A percentile compares a stretch with the other conserved stretches of the same genome.
These are phyloP conservation scores for Eucalyptus pauciflora DNA, from an alignment of 345 rosid species.

Conservation along the genomic window DNA sequence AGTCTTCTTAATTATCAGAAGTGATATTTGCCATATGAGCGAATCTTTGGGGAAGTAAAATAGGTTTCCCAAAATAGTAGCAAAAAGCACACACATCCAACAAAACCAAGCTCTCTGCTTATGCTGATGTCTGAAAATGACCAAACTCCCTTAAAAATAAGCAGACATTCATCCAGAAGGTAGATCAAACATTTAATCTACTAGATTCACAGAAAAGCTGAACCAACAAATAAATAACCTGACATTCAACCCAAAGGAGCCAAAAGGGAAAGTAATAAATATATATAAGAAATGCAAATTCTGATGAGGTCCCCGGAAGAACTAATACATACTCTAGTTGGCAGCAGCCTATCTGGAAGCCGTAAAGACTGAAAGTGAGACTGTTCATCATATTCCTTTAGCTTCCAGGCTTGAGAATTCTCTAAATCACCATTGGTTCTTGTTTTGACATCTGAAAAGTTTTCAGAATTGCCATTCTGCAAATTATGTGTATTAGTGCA, in stretches of 20 bases:
- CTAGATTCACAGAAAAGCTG: neutral
- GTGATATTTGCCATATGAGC: neutral
- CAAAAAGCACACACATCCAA: neutral
- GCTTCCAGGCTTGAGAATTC: slow-evolving; percentile 62
- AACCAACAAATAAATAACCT: neutral
- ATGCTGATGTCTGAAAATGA: neutral
- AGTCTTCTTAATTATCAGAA: neutral
- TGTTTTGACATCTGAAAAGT: slow-evolving; percentile 43
- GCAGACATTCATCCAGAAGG: neutral
- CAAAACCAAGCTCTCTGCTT: neutral
- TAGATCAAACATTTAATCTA: neutral
- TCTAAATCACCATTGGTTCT: slow-evolving; percentile 43
- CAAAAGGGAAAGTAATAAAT: neutral
- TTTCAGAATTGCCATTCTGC: slow-evolving; percentile 45
- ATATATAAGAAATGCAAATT: neutral
- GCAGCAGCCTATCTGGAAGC: slow-evolving; percentile 46
- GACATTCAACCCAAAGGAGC: neutral
- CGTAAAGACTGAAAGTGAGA: slow-evolving; percentile 47
- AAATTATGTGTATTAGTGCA: neutral
- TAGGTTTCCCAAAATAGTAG: neutral
- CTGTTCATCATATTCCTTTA: slow-evolving; percentile 43
- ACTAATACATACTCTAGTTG: slow-evolving; percentile 25
- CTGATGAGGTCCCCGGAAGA: neutral
- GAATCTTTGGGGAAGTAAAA: neutral
- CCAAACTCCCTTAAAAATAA: neutral